phyloP scores from a whole-genome alignment of 1,284 basidiomycete genomes.

The Sporisorium iseilematis-ciliati region DNA sequence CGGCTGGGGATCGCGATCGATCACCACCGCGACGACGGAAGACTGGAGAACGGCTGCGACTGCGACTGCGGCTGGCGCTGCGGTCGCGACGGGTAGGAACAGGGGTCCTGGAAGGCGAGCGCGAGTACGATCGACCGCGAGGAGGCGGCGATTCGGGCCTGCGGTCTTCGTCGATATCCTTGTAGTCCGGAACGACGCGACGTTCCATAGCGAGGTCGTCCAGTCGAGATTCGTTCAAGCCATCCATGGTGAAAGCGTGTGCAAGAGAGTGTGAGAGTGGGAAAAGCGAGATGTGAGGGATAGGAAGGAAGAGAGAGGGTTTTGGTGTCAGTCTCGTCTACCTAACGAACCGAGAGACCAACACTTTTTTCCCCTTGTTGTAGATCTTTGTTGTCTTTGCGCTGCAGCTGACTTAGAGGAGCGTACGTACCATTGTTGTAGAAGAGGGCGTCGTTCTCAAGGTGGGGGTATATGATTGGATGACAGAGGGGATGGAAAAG shows the following conservation, averaged over 20 bases:
- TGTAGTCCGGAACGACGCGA: conserved; percentile 34
- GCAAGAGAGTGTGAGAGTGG: background rate
- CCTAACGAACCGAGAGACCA: background rate
- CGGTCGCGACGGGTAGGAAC: conserved; percentile 33
- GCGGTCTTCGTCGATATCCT: conserved; percentile 48
- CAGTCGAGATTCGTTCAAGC: background rate
- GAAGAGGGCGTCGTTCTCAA: background rate
- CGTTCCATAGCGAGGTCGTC: conserved; percentile 19
- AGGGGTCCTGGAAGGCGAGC: conserved; percentile 46
- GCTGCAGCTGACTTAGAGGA: background rate
- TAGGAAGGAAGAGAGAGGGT: background rate
- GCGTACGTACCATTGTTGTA: conserved; percentile 4
- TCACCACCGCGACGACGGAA: conserved; percentile 25
- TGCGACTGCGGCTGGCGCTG: conserved; percentile 19
- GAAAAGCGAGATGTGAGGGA: too few relatives aligned
- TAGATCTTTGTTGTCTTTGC: background rate
- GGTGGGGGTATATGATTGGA: conserved; percentile 12
- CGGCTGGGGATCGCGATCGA: conserved; percentile 46
- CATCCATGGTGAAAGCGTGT: conserved; percentile 10
- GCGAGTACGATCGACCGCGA: conserved; percentile 48
- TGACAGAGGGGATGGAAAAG: background rate
- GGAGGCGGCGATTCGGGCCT: conserved; percentile 29
- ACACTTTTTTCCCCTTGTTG: background rate
- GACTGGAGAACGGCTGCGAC: conserved; percentile 30
- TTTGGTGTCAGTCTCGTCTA: background rate